These are phyloP conservation scores for Candida sphagnicola DNA, from an alignment of 805 yeast genomes.

Conservation along the genomic window DNA sequence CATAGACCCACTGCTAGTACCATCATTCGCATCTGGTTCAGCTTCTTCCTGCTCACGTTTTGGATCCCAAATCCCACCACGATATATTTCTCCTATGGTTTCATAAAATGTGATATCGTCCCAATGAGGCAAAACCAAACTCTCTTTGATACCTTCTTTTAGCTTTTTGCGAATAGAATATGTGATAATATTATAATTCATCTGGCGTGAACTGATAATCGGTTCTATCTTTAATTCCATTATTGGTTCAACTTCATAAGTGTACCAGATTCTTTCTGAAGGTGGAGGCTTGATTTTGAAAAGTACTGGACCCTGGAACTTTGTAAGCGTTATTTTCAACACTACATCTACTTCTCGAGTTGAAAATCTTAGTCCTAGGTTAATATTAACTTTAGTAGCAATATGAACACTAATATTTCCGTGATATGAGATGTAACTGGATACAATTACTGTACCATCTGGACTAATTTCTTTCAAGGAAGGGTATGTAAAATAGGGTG, in stretches of 20 bases:
- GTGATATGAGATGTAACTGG: slow-evolving; percentile 59
- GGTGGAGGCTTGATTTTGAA: slow-evolving; percentile 84
- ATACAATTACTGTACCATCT: slow-evolving; percentile 69
- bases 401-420: slow-evolving; percentile 78
- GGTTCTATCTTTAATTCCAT: slow-evolving; percentile 81
- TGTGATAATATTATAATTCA: slow-evolving; percentile 75
- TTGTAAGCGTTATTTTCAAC: slow-evolving; percentile 63
- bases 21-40: background rate
- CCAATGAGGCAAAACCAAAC: slow-evolving; percentile 82
- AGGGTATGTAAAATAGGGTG: slow-evolving; percentile 78
- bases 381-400: slow-evolving; percentile 74
- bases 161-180: slow-evolving; percentile 74
- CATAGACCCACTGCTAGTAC: background rate
- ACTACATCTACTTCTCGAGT: slow-evolving; percentile 73
- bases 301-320: slow-evolving; percentile 69
- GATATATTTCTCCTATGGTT: slow-evolving; percentile 64
- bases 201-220: slow-evolving; percentile 77
- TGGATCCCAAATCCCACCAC: slow-evolving; percentile 93
- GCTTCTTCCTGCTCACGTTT: background rate
- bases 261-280: slow-evolving; percentile 85
- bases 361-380: slow-evolving; percentile 65
- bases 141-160: slow-evolving; percentile 72
- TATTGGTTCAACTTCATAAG: slow-evolving; percentile 75
- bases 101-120: slow-evolving; percentile 77
- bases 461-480: slow-evolving; percentile 65